phyloP scores from a whole-genome alignment of 1,139 yeast genomes.

The Taiozyma onychis region DNA sequence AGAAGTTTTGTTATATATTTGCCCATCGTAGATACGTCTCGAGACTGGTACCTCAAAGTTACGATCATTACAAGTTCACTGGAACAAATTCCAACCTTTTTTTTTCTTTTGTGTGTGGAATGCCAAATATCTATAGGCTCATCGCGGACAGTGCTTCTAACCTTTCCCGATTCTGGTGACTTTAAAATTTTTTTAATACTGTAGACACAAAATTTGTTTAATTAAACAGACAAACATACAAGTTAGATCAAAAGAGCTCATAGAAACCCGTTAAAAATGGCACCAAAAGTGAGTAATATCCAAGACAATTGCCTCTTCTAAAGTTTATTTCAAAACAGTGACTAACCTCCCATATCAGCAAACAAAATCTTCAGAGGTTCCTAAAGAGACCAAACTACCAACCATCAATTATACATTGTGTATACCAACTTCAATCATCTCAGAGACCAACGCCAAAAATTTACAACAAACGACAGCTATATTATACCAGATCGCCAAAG shows the following conservation, averaged over 20 bases:
- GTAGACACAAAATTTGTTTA: too few relatives aligned
- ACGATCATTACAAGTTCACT: too few relatives aligned
- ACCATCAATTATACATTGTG: conserved; percentile 44
- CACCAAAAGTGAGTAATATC: not conserved
- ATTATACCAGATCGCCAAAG: conserved; percentile 74
- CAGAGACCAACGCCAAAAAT: conserved; percentile 48
- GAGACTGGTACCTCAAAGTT: too few relatives aligned
- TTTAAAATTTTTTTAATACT: not conserved
- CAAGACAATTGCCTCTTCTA: not conserved
- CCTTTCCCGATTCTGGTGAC: not conserved
- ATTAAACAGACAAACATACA: too few relatives aligned
- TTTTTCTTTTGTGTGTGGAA: too few relatives aligned
- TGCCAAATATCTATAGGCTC: not conserved
- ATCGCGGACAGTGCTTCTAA: not conserved
- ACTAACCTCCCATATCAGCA: too few relatives aligned
- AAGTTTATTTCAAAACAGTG: too few relatives aligned
- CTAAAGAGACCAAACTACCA: not conserved
- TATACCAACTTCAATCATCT: conserved; percentile 57
- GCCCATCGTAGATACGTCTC: too few relatives aligned
- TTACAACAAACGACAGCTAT: conserved; percentile 68
- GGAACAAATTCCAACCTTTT: too few relatives aligned
- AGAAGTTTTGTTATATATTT: not conserved
- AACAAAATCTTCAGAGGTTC: too few relatives aligned
- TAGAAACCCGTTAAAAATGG: not conserved
- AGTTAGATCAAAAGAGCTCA: too few relatives aligned